These are phyloP conservation scores for Microdochium trichocladiopsis DNA, from an alignment of 2,329 filamentous ascomycete species.

Conservation along the genomic window DNA sequence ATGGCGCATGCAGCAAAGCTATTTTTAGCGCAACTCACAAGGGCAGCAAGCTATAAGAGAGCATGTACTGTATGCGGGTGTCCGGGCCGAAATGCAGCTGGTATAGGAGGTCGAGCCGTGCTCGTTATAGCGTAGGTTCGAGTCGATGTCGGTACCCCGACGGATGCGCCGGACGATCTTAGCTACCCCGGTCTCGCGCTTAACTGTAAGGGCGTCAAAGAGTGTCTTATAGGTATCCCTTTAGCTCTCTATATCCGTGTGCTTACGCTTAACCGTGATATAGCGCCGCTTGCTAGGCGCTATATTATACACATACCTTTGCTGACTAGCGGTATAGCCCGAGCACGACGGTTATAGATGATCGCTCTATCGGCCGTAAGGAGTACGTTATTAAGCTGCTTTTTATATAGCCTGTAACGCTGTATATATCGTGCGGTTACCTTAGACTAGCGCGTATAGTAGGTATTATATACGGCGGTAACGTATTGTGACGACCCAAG, in stretches of 20 bases:
- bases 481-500: neutral
- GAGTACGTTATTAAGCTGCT: neutral
- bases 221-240: constrained; percentile 8
- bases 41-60: constrained; percentile 20
- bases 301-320: neutral
- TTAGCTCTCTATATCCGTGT: constrained; percentile 16
- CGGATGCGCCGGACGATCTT: constrained; percentile 26
- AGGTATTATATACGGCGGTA: neutral
- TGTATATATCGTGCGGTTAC: neutral
- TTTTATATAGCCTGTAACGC: neutral
- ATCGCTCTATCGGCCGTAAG: neutral
- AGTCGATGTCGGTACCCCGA: constrained; percentile 18
- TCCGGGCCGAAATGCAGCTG: constrained; percentile 29
- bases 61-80: constrained; percentile 27
- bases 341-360: neutral
- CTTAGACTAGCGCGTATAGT: neutral
- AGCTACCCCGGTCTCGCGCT: constrained; percentile 20
- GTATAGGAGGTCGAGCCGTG: constrained; percentile 27
- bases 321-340: neutral
- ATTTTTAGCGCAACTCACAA: neutral
- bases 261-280: constrained; percentile 22
- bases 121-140: constrained; percentile 24
- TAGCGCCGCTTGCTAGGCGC: neutral
- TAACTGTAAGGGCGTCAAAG: constrained; percentile 13
- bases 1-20: neutral